phyloP scores from a whole-genome alignment of 768 basidiomycete genomes.

The Botryobasidium botryosum region DNA sequence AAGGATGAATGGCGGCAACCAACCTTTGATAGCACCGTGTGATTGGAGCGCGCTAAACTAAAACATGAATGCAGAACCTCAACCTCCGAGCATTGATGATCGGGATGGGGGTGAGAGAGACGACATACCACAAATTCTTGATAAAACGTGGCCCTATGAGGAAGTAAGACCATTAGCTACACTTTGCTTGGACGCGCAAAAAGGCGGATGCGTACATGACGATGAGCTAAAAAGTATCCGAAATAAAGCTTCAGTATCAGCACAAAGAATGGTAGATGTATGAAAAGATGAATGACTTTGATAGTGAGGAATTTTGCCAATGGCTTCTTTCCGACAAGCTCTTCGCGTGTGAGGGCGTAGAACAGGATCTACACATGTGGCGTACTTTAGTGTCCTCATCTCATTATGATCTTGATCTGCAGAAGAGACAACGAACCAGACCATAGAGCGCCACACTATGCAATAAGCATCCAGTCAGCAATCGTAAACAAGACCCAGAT shows the following conservation, averaged over 20 bases:
- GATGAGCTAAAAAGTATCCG: too few relatives aligned
- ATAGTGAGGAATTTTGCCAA: constrained; percentile 75
- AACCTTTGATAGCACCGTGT: constrained; percentile 50
- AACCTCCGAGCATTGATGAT: not conserved
- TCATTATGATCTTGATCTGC: too few relatives aligned
- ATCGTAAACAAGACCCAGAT: too few relatives aligned
- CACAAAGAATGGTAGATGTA: not conserved
- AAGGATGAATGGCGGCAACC: not conserved
- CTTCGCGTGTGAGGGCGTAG: constrained; percentile 65
- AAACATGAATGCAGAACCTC: constrained; percentile 6
- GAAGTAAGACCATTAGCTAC: constrained; percentile 44
- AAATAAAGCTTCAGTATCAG: constrained; percentile 7
- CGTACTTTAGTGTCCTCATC: too few relatives aligned
- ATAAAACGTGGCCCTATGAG: constrained; percentile 55
- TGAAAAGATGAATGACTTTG: constrained; percentile 28
- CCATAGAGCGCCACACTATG: constrained; percentile 60
- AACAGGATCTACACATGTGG: constrained; percentile 40
- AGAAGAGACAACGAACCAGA: too few relatives aligned
- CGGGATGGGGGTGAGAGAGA: not conserved
- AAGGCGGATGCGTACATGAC: too few relatives aligned
- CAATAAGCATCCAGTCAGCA: constrained; percentile 1
- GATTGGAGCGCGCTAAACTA: constrained; percentile 47
- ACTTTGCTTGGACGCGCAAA: too few relatives aligned
- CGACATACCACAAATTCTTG: constrained; percentile 53
- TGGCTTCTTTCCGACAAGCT: constrained; percentile 59